A percentile compares a stretch with the other conserved stretches of the same genome.
These are phyloP conservation scores for Gonapodya prolifera DNA, from an alignment of 192 early-diverging fungal species.

Conservation along the genomic window DNA sequence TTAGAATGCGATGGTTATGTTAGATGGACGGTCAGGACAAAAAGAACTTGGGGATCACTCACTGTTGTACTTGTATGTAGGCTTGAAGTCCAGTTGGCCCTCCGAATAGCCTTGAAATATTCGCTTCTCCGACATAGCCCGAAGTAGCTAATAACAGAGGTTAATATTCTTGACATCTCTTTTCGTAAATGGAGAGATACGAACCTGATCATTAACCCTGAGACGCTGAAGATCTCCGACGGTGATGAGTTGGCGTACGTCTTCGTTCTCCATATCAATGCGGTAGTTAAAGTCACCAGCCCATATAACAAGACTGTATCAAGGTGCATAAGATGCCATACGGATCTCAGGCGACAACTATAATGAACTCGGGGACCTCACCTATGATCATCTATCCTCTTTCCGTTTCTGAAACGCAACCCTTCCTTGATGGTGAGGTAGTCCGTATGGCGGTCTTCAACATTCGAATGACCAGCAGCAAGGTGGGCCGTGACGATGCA, in stretches of 20 bases:
- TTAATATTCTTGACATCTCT: conserved; percentile 11
- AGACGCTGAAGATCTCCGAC: conserved; percentile 32
- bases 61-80: conserved; percentile 73
- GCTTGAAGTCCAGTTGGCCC: conserved; percentile 52
- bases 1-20: too few species aligned
- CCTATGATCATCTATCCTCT: conserved; percentile 64
- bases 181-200: conserved; percentile 14
- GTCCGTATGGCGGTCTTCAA: conserved; percentile 73
- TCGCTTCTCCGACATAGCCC: conserved; percentile 25
- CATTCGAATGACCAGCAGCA: conserved; percentile 59
- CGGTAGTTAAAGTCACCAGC: conserved; percentile 94
- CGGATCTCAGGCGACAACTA: background rate
- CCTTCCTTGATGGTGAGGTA: conserved; percentile 66
- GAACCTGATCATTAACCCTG: conserved; percentile 45
- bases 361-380: conserved; percentile 17
- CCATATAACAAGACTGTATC: conserved; percentile 55
- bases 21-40: too few species aligned
- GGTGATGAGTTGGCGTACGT: conserved; percentile 14
- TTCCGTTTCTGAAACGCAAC: conserved; percentile 52
- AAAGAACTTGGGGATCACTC: too few species aligned
- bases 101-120: conserved; percentile 73
- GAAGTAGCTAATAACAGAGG: conserved; percentile 31
- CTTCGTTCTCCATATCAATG: conserved; percentile 33
- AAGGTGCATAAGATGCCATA: conserved; percentile 5
- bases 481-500: conserved; percentile 91